Base-by-base conservation (phyloP, 2,329 filamentous ascomycete genomes). In the Stachybotrys echinatus region DNA sequence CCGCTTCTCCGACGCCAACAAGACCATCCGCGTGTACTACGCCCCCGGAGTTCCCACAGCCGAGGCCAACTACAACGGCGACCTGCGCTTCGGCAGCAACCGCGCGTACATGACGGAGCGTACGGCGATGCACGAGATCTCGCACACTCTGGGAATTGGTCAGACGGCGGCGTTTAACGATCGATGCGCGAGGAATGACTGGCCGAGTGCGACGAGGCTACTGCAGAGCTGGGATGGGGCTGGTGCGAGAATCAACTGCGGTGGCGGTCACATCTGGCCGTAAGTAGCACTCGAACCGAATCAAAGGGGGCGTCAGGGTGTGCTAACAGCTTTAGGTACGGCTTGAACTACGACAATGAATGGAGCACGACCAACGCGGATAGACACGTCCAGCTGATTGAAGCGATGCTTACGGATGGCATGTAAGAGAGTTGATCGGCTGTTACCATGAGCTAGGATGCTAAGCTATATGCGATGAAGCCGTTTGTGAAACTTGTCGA, bases 71-170 rank as follows among this genome's bases (percentile, higher is more conserved):
- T 72, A 66, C 60, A 73, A 69, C 56, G 73, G 73, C 39, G 68
- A 72, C 58, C 61, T 76, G n/a, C 69, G 73, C 14, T 76, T 76
- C 58, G 73, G 73, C 5, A 62, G 65, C 12, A 65, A 74, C 64
- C 58, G 73, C 8, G 53, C 67, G 0, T 76, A 73, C 64, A 76
- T 76, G 74, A 75, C 59, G 45, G 71, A 76, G 59, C 72, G 74
- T 14, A 75, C 72, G 3, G 73, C 74, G 5, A 63, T 76, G 57
- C 74, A 76, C 55, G 74, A 76, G 61, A 74, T 74, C 42, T 54
- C 72, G 2, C 74, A 76, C 57, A 75, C 73, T 1, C 66, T 76
- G 5, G 74, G 74, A 4, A 63, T 76, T n/a, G 74, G 74, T 0
- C 69, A 71, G 61, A 74, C 71, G 4, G 54, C 58, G 7, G 65